Evolutionary conservation across 495 filamentous ascomycete genomes (phyloP).

Genomic region (Penicillium verhagenii): DNA sequence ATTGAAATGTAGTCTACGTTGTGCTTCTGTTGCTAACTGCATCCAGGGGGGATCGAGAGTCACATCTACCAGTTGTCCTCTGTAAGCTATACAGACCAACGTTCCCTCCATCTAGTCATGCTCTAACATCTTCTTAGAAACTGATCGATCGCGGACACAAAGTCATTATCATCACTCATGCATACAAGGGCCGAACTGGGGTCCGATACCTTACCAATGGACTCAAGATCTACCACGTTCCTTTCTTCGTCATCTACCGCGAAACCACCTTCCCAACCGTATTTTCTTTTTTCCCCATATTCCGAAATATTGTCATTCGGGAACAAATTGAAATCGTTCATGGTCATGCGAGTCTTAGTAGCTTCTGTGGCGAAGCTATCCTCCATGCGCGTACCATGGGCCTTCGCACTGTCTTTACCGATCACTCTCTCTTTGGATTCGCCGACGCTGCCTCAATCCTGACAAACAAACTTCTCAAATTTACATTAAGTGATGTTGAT

Average conservation of each 20-base stretch:
- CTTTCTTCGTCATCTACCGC: constrained; percentile 92
- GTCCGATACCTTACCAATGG: constrained; percentile 98
- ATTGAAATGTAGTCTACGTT: not conserved
- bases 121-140: constrained; percentile 49
- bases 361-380: constrained; percentile 90
- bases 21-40: constrained; percentile 12
- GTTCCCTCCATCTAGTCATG: constrained; percentile 7
- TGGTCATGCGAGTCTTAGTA: constrained; percentile 89
- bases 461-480: constrained; percentile 95
- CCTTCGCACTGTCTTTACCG: constrained; percentile 90
- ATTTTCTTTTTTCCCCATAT: constrained; percentile 96
- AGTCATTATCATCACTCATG: constrained; percentile 96
- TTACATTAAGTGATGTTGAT: constrained; percentile 92
- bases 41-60: constrained; percentile 81
- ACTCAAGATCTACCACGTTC: constrained; percentile 96
- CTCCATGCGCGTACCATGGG: constrained; percentile 97
- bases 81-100: constrained; percentile 27
- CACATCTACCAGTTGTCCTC: constrained; percentile 97
- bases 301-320: constrained; percentile 90
- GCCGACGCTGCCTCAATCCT: constrained; percentile 94
- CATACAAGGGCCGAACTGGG: constrained; percentile 87
- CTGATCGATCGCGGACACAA: constrained; percentile 96
- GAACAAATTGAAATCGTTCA: constrained; percentile 97
- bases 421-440: constrained; percentile 97
- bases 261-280: constrained; percentile 95